These are phyloP conservation scores for Hypsizygus marmoreus DNA, from an alignment of 768 basidiomycete species.

Conservation along the genomic window DNA sequence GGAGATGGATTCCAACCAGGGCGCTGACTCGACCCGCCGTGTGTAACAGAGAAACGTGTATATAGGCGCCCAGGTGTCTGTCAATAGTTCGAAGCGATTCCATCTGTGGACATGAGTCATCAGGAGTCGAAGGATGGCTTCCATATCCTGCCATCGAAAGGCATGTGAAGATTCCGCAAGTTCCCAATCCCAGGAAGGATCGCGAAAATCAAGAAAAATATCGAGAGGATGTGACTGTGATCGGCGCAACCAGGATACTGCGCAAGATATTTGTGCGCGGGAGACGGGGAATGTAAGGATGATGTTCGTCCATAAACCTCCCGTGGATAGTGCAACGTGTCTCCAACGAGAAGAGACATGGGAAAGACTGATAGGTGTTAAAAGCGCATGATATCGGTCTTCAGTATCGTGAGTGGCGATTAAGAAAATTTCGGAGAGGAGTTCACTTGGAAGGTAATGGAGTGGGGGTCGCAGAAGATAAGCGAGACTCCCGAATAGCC, in stretches of 20 bases:
- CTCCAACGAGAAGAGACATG: constrained; percentile 57
- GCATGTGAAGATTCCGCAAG: constrained; percentile 43
- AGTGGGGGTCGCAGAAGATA: constrained; percentile 7
- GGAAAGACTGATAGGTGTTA: constrained; percentile 37
- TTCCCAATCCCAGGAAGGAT: constrained; percentile 58
- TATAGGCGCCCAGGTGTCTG: constrained; percentile 64
- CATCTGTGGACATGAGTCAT: constrained; percentile 48
- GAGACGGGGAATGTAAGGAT: constrained; percentile 45
- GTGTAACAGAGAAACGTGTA: constrained; percentile 50
- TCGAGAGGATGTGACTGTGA: constrained; percentile 49
- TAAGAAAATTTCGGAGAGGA: constrained; percentile 36
- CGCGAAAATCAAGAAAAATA: constrained; percentile 59
- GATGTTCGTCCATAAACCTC: constrained; percentile 54
- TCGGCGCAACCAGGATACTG: constrained; percentile 41
- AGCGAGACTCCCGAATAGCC: constrained; percentile 18
- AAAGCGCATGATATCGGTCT: constrained; percentile 25
- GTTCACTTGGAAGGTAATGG: constrained; percentile 35
- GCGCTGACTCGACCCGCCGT: constrained; percentile 30
- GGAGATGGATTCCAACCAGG: constrained; percentile 40
- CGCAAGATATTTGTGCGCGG: constrained; percentile 36
- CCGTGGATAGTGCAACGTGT: constrained; percentile 43
- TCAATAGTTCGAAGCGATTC: constrained; percentile 49
- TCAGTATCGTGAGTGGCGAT: constrained; percentile 27
- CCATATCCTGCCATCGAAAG: constrained; percentile 46
- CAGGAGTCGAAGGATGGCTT: constrained; percentile 44